A percentile compares a stretch with the other conserved stretches of the same genome.
Conservation (phyloP, 116 monocot species). For the Dioscorea cayenensis region DNA sequence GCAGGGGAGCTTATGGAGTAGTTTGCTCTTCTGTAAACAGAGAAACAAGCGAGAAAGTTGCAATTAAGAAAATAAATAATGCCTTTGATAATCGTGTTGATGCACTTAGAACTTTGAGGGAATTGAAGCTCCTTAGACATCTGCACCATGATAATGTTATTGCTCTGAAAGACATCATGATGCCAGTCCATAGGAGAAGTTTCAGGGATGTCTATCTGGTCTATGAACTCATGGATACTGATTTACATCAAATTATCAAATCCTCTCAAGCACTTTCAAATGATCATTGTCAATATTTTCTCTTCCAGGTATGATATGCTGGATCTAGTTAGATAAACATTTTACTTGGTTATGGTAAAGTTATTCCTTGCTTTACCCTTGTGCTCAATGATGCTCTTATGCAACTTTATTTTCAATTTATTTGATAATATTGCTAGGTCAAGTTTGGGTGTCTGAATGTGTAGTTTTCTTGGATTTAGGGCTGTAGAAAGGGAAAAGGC, state of each 20-base stretch:
- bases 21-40: constrained; percentile 69
- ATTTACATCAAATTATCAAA: constrained; percentile 73
- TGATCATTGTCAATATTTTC: constrained; percentile 73
- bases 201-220: constrained; percentile 82
- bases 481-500: too few relatives aligned
- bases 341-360: too few relatives aligned
- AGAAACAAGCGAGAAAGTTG: constrained; percentile 71
- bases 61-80: constrained; percentile 74
- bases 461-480: too few relatives aligned
- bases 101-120: constrained; percentile 63
- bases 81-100: constrained; percentile 68
- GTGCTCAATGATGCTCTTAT: too few relatives aligned
- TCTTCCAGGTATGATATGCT: constrained; percentile 52
- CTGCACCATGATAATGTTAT: constrained; percentile 71
- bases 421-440: too few relatives aligned
- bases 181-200: constrained; percentile 37
- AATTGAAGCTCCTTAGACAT: constrained; percentile 68
- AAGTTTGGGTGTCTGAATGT: too few relatives aligned
- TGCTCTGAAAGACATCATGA: constrained; percentile 73
- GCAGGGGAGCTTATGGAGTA: constrained; percentile 72
- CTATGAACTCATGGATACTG: constrained; percentile 86
- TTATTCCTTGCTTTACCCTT: too few relatives aligned
- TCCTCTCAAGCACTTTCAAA: constrained; percentile 67
- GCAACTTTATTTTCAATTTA: too few relatives aligned
- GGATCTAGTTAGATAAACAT: neutral